Percentiles rank a stretch among this genome's conserved stretches.
Evolutionary conservation across 257 asterid species (phyloP).

Genomic region (Solanum peruvianum): DNA sequence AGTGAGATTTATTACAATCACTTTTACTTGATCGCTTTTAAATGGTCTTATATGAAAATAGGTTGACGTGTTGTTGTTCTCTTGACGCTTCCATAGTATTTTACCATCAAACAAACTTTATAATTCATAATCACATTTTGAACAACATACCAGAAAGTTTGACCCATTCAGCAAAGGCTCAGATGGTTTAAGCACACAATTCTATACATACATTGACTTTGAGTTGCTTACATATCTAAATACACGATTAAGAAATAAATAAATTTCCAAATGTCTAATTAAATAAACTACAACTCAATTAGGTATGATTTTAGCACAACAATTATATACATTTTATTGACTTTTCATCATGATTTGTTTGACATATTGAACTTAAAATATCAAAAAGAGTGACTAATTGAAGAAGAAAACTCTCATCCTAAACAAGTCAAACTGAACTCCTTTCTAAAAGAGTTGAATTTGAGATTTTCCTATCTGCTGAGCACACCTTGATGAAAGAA

Average conservation of each 20-base stretch:
- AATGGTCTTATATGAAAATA: neutral
- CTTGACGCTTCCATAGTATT: too few relatives aligned
- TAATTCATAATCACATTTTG: too few relatives aligned
- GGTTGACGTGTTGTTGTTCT: too few relatives aligned
- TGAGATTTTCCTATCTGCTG: neutral
- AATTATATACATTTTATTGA: neutral
- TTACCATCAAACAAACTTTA: too few relatives aligned
- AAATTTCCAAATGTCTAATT: neutral
- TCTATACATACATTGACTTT: neutral
- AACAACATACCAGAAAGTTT: too few relatives aligned
- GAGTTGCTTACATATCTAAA: neutral
- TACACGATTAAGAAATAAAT: neutral
- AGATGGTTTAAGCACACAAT: neutral
- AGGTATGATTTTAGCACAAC: neutral
- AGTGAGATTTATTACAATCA: neutral
- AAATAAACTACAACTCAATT: neutral
- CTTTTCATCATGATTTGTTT: neutral
- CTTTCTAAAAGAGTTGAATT: neutral
- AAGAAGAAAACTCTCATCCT: neutral
- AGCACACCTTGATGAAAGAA: neutral
- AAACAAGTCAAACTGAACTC: neutral
- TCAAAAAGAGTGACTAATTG: neutral
- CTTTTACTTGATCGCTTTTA: neutral
- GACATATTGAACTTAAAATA: too few relatives aligned
- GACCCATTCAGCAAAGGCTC: neutral